phyloP scores from a whole-genome alignment of 1,284 basidiomycete genomes.

The Caloboletus inedulis region DNA sequence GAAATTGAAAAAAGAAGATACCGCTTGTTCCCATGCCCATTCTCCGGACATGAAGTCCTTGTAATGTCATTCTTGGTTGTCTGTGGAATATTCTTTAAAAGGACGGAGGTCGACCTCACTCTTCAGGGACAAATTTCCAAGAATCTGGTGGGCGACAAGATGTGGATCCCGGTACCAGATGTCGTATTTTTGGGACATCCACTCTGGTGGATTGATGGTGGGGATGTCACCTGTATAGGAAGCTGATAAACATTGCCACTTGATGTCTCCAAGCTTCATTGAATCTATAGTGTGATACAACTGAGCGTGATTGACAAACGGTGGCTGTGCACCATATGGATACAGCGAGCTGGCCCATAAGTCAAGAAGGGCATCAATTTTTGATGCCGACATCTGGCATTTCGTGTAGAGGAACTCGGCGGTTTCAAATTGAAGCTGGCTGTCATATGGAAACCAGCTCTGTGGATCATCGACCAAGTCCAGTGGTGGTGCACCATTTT shows the following conservation, averaged over 20 bases:
- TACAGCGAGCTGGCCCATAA: not conserved
- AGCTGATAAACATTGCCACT: not conserved
- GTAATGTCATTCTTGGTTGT: constrained; percentile 17
- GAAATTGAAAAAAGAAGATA: constrained; percentile 5
- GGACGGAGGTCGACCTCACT: constrained; percentile 31
- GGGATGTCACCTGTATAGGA: not conserved
- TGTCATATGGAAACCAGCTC: not conserved
- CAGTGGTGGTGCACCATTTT: not conserved
- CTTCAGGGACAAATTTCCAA: constrained; percentile 30
- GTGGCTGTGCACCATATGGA: not conserved
- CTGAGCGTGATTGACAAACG: not conserved
- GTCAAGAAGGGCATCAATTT: not conserved
- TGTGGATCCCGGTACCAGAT: not conserved
- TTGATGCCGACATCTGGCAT: not conserved
- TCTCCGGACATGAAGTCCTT: constrained; percentile 23
- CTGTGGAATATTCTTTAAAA: constrained; percentile 19
- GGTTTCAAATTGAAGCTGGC: not conserved
- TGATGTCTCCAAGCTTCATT: not conserved
- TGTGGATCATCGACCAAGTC: not conserved
- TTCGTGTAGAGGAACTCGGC: not conserved
- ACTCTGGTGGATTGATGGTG: not conserved
- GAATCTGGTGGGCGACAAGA: not conserved
- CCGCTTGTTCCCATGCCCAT: constrained; percentile 23
- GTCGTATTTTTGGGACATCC: not conserved
- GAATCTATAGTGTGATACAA: not conserved